phyloP scores from a whole-genome alignment of 345 rosid species.

The Syzygium aqueum region DNA sequence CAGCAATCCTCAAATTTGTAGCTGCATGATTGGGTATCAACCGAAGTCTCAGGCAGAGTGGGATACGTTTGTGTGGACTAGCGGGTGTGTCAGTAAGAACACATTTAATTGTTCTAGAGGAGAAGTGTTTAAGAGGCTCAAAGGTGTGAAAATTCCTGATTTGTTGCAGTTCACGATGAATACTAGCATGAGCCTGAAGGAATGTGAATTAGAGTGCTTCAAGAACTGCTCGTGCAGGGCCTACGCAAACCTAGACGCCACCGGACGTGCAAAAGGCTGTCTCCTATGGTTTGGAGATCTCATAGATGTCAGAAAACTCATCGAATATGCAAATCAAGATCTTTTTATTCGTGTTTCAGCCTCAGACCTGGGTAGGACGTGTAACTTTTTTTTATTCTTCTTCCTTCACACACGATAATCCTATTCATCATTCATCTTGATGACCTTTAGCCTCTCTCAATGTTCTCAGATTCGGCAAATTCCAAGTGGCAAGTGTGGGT shows the following conservation, averaged over 20 bases:
- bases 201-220: not conserved
- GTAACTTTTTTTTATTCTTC: too few species aligned
- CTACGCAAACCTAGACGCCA: not conserved
- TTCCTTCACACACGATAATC: not conserved
- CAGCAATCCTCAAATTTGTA: not conserved
- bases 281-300: not conserved
- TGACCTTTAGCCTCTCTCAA: not conserved
- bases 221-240: not conserved
- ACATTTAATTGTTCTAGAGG: not conserved
- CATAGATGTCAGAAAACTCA: not conserved
- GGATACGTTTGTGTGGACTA: slow-evolving; percentile 9
- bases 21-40: slow-evolving; percentile 15
- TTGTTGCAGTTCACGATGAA: not conserved
- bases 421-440: not conserved
- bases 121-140: slow-evolving; percentile 7
- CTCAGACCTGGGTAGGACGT: not conserved
- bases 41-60: slow-evolving; percentile 8
- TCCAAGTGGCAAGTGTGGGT: not conserved
- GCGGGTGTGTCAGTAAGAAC: slow-evolving; percentile 17
- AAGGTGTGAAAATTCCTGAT: slow-evolving; percentile 13
- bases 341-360: not conserved
- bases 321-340: not conserved
- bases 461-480: not conserved
- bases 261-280: not conserved
- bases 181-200: not conserved